Evolutionary conservation across 306 rosid species (phyloP).

Genomic region (Gastrolobium villosum): DNA sequence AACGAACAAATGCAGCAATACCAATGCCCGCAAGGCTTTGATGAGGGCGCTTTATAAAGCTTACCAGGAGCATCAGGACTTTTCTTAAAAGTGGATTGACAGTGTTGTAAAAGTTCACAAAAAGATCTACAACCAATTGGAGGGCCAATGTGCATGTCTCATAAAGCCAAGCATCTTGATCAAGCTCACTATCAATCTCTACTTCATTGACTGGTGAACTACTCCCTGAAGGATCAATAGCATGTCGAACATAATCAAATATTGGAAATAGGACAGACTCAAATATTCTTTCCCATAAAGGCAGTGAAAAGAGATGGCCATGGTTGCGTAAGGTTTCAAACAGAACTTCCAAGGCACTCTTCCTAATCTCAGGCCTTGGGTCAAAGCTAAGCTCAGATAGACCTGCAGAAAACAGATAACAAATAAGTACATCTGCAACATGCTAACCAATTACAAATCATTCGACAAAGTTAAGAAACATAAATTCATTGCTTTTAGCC

Average conservation of each 20-base stretch:
- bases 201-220: slow-evolving; percentile 63
- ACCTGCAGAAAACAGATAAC: slow-evolving; percentile 65
- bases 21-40: slow-evolving; percentile 99
- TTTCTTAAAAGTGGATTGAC: slow-evolving; percentile 95
- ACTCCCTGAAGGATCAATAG: slow-evolving; percentile 94
- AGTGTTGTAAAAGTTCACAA: slow-evolving; percentile 86
- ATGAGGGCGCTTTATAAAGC: slow-evolving; percentile 97
- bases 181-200: slow-evolving; percentile 72
- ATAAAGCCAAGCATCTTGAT: slow-evolving; percentile 95
- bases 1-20: slow-evolving; percentile 96
- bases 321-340: slow-evolving; percentile 97
- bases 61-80: slow-evolving; percentile 90
- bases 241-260: slow-evolving; percentile 95
- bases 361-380: slow-evolving; percentile 97
- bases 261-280: slow-evolving; percentile 97
- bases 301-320: slow-evolving; percentile 94
- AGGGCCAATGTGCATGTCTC: slow-evolving; percentile 99
- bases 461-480: slow-evolving; percentile 33
- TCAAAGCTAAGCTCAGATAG: slow-evolving; percentile 99
- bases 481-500: slow-evolving; percentile 7
- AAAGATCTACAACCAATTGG: slow-evolving; percentile 95
- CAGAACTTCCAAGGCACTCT: slow-evolving; percentile 88
- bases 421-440: slow-evolving; percentile 35
- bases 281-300: slow-evolving; percentile 94
- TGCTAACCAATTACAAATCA: slow-evolving; percentile 32